Conservation (phyloP, 768 basidiomycete genomes). For the Tricholoma flavovirens region DNA sequence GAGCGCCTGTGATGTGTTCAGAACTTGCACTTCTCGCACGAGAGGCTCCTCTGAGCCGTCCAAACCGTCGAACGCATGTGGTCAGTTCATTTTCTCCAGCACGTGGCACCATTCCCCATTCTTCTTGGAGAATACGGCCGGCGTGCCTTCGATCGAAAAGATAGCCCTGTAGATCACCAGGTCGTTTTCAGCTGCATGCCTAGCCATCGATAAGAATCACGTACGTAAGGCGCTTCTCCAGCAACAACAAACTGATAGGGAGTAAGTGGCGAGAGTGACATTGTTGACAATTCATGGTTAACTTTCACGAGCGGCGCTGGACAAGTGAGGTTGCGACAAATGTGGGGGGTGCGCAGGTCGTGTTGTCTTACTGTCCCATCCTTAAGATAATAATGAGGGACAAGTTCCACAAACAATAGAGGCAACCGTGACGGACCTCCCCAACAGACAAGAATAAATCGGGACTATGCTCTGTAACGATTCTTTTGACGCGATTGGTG, state of each 20-base stretch:
- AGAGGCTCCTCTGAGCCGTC: constrained; percentile 30
- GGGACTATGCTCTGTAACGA: constrained; percentile 75
- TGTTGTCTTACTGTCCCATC: constrained; percentile 88
- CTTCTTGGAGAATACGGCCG: constrained; percentile 51
- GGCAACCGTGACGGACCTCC: constrained; percentile 55
- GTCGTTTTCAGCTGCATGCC: neutral
- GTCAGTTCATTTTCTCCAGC: constrained; percentile 44
- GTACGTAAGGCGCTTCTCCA: constrained; percentile 70
- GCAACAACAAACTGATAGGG: constrained; percentile 85
- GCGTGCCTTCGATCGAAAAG: constrained; percentile 79
- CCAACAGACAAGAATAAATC: constrained; percentile 72
- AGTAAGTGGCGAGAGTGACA: constrained; percentile 71
- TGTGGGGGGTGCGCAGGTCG: constrained; percentile 67
- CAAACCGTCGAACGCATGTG: constrained; percentile 80
- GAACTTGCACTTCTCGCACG: constrained; percentile 28
- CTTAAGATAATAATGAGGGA: constrained; percentile 27
- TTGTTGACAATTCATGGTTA: constrained; percentile 60
- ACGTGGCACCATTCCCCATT: constrained; percentile 61
- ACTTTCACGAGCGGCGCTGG: constrained; percentile 67
- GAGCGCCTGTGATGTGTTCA: constrained; percentile 74
- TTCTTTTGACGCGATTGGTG: constrained; percentile 63
- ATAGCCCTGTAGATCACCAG: constrained; percentile 48
- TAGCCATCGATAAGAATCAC: constrained; percentile 22
- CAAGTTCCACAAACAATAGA: neutral
- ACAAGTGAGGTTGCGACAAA: constrained; percentile 54